Evolutionary conservation across 805 yeast species (phyloP).

Genomic region (Barnettozyma populi): DNA sequence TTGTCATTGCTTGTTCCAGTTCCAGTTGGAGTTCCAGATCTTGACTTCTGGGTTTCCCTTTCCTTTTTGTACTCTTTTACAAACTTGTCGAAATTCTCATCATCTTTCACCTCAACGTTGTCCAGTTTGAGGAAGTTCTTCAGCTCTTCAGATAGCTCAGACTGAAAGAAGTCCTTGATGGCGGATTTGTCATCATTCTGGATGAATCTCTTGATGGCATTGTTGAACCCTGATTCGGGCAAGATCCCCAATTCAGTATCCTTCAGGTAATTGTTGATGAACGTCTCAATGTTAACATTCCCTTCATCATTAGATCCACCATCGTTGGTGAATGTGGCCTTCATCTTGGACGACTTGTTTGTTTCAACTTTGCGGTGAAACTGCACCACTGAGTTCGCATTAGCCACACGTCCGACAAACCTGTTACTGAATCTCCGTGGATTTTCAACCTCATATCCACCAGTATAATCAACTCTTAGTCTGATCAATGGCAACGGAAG

Average conservation of each 20-base stretch:
- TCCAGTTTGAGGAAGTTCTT: conserved; percentile 30
- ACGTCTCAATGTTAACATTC: conserved; percentile 49
- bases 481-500: conserved; percentile 80
- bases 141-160: conserved; percentile 32
- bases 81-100: conserved; percentile 37
- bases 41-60: conserved; percentile 10
- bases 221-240: conserved; percentile 70
- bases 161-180: conserved; percentile 54
- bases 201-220: conserved; percentile 66
- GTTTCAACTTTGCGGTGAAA: conserved; percentile 48
- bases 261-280: conserved; percentile 57
- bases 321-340: conserved; percentile 5
- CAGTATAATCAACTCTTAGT: conserved; percentile 80
- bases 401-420: conserved; percentile 89
- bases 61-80: conserved; percentile 37
- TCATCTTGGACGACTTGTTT: conserved; percentile 4
- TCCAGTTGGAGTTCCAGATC: neutral
- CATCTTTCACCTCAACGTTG: conserved; percentile 32
- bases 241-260: conserved; percentile 62
- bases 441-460: conserved; percentile 89
- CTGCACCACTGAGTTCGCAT: conserved; percentile 78
- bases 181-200: conserved; percentile 80
- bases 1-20: neutral
- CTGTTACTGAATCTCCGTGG: conserved; percentile 83
- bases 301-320: conserved; percentile 31